A percentile compares a stretch with the other conserved stretches of the same genome.
Conservation (phyloP, 805 yeast genomes). For the Wickerhamiella australiensis region DNA sequence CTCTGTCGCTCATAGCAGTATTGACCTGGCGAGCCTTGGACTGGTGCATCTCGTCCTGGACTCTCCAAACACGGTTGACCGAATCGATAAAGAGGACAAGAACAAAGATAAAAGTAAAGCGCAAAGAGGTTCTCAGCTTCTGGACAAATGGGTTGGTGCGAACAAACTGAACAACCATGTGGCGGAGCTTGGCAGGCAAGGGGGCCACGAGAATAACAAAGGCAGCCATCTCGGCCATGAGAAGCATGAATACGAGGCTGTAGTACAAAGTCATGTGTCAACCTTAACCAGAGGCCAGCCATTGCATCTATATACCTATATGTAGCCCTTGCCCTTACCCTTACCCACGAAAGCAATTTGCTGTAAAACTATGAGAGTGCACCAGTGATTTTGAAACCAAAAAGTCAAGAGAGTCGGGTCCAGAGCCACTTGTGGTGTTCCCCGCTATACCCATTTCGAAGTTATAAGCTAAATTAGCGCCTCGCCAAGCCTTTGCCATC, state of each 20-base stretch:
- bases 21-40: constrained; percentile 24
- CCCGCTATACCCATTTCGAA: no score
- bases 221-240: constrained; percentile 63
- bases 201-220: constrained; percentile 79
- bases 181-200: constrained; percentile 62
- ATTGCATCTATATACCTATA: background rate
- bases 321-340: constrained; percentile 1
- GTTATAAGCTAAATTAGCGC: no score
- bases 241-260: constrained; percentile 51
- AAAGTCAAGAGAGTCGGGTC: no score
- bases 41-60: constrained; percentile 43
- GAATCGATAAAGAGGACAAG: constrained; percentile 77
- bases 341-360: background rate
- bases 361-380: no score
- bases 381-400: no score
- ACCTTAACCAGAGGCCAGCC: background rate
- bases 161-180: constrained; percentile 49
- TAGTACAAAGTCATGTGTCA: constrained; percentile 34
- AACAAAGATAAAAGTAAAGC: constrained; percentile 74
- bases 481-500: no score
- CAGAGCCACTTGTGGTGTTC: no score
- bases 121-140: constrained; percentile 62
- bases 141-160: constrained; percentile 59
- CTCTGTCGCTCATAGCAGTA: constrained; percentile 41
- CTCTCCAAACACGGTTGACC: constrained; percentile 66